Evolutionary conservation across 1,284 basidiomycete species (phyloP), one percentile per base, ranked within the genome.

Genomic region (Irpex sp.): DNA sequence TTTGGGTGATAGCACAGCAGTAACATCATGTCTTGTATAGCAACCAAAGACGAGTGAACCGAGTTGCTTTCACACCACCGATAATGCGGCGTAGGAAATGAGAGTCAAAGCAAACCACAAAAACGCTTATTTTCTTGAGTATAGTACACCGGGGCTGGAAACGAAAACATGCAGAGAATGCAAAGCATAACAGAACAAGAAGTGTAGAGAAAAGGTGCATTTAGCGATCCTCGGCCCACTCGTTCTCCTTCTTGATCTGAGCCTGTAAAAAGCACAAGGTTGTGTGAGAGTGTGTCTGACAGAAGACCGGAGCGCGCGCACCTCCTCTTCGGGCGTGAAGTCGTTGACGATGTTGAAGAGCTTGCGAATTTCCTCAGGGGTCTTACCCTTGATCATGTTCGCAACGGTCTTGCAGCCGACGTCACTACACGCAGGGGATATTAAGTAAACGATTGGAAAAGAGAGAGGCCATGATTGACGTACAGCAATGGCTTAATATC

Each of bases 351-450:
- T 96, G 84, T 98, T 97, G 86, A 97, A 97, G 56, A 97, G 85
- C 75, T 97, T 96, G 66, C 95, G 92, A 71, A 97, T 97, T 79
- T 97, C 95, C 75, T 96, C 93, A 15, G 95, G 94, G 6, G 94
- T 94, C 85, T 97, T 97, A 51, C 95, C 95, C 81, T 97, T 97
- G 83, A 97, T 97, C 97, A 99, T 99, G 85, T 99, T 98, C 33
- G 97, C 97, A 7, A 99, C 97, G 13, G 97, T 99, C 86, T 99
- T 98, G 88, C 97, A 99, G 0, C 97, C 97, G 65, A 99, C 95
- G 74, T 99, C 97, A 68, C 95, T 97, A 71, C 57, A 58, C 31
- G 57, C 11, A 53, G 21, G 26, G 1, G 47, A 31, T 13, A 31
- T 43, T 17, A 11, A 31, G 8, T 3, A 46, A 5, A 36, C 19